Conservation (phyloP, 139 green algal species). For the Chlorella vulgaris region DNA sequence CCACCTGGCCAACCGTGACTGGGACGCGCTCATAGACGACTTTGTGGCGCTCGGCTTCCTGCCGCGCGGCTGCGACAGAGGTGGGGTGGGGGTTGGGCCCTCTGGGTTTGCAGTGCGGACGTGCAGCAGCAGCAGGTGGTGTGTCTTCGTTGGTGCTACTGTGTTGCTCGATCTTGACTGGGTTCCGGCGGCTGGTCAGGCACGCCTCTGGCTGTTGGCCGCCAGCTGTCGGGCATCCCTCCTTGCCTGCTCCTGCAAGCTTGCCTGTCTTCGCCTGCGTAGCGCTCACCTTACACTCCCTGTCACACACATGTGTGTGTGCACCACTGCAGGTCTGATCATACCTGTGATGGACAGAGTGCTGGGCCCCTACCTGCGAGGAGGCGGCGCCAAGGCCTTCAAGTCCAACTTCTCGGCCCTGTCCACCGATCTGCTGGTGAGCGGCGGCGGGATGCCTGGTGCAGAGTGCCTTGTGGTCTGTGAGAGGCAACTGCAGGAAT, state of each 20-base stretch:
- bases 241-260: too few relatives aligned
- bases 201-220: too few relatives aligned
- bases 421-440: slow-evolving; percentile 70
- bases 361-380: slow-evolving; percentile 80
- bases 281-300: neutral
- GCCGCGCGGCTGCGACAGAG: slow-evolving; percentile 57
- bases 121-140: too few relatives aligned
- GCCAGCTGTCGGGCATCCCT: too few relatives aligned
- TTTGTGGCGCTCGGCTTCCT: slow-evolving; percentile 87
- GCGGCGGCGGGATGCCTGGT: neutral
- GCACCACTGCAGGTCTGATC: slow-evolving; percentile 50
- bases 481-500: too few relatives aligned
- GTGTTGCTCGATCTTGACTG: too few relatives aligned
- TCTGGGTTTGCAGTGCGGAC: neutral
- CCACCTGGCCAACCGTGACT: slow-evolving; percentile 85
- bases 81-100: neutral
- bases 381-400: slow-evolving; percentile 78
- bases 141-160: too few relatives aligned
- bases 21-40: slow-evolving; percentile 77
- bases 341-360: slow-evolving; percentile 81
- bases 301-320: neutral
- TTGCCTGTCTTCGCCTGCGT: too few relatives aligned
- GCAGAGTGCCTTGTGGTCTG: neutral
- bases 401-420: slow-evolving; percentile 67
- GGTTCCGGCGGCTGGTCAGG: too few relatives aligned